Base-by-base conservation (phyloP, 495 filamentous ascomycete genomes). In the Penicillium lagena region DNA sequence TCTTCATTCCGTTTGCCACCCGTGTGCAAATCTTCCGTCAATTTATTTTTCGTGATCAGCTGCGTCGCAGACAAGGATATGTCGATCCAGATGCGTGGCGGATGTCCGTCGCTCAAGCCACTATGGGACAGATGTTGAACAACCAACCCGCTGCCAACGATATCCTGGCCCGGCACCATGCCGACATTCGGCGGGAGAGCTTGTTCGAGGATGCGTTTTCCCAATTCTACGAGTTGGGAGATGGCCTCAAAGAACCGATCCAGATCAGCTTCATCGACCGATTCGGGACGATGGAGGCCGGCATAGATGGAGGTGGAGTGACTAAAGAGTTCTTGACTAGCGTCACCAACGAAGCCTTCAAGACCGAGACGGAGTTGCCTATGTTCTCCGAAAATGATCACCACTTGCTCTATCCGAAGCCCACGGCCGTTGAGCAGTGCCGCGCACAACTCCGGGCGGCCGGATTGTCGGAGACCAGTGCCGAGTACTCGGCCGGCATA, bases 281-380 rank as follows among this genome's bases (percentile, higher is more conserved):
- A 50, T 99, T 95, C 50, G 83, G 84, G 42, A 80, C 82, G 2
- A 72, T 78, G 22, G 93, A 99, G 66, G 90, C 93, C 7, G 93
- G 93, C 29, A 96, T 99, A 46, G 93, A 99, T 59, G 93, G 93
- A 0, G 93, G 93, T 28, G 93, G 93, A 36, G 93, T 99, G 12
- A 97, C 91, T 11, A 99, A 99, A 55, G 93, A 99, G 54, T 99
- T 99, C 53, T 71, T 97, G 28, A 96, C 86, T 0, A 93, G 87
- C 50, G 79, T 96, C 12, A 95, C 89, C 2, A 84, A 77, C 7
- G 86, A 96, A 62, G 90, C 90, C 9, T 96, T 99, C 59, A 75
- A 72, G 35, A 74, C 78, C 11, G 67, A 71, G 28, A 67, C 68
- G 13, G 60, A 64, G 1, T 55, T 72, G 15, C 64, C 71, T 42